A percentile compares a stretch with the other conserved stretches of the same genome.
Evolutionary conservation across 345 rosid species (phyloP).

Genomic region (Isatis tinctoria): DNA sequence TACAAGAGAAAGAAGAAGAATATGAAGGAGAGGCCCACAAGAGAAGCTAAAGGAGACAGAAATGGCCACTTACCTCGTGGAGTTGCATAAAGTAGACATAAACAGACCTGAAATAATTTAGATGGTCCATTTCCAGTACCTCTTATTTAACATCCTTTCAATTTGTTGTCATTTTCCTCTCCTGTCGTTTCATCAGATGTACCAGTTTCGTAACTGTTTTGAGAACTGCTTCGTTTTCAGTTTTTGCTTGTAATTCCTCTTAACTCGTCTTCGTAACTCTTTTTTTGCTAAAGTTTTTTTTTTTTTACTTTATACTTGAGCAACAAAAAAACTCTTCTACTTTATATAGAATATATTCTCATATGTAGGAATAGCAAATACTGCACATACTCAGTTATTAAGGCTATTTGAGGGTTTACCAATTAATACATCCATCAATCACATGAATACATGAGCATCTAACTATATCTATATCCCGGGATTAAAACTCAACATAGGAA

Average conservation of each 20-base stretch:
- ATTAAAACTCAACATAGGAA: background rate
- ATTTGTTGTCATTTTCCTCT: slow-evolving; percentile 18
- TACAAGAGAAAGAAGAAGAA: background rate
- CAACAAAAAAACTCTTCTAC: background rate
- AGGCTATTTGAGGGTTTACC: background rate
- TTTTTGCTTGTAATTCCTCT: background rate
- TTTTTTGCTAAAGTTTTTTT: no score
- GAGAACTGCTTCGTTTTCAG: slow-evolving; percentile 8
- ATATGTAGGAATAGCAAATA: background rate
- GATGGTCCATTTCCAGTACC: slow-evolving; percentile 18
- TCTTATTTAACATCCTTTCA: background rate
- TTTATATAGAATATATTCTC: background rate
- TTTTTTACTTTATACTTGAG: background rate
- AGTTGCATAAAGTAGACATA: slow-evolving; percentile 23
- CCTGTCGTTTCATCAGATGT: slow-evolving; percentile 23
- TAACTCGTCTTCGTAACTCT: background rate
- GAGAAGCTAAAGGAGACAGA: slow-evolving; percentile 29
- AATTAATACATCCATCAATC: background rate
- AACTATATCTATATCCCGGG: no score
- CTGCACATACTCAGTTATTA: background rate
- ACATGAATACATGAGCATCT: background rate
- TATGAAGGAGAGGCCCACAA: slow-evolving; percentile 19
- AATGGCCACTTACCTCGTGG: slow-evolving; percentile 29
- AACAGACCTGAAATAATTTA: slow-evolving; percentile 20
- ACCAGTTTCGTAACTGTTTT: background rate